Conservation (phyloP, 192 early-diverging fungal genomes). For the Backusella luteola region DNA sequence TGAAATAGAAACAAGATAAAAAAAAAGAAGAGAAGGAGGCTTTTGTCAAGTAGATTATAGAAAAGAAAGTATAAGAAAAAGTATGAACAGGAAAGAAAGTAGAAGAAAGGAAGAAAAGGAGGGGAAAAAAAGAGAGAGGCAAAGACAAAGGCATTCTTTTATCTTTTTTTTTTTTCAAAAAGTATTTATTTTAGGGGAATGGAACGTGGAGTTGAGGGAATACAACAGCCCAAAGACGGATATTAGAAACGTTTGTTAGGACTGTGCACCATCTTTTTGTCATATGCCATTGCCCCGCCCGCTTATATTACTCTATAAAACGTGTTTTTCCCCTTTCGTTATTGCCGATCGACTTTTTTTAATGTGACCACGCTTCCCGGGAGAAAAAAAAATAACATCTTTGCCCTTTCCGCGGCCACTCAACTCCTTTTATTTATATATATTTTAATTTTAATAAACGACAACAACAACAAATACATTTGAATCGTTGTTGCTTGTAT, state of each 20-base stretch:
- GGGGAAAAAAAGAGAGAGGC: not conserved
- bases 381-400: not conserved
- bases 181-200: not conserved
- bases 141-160: not conserved
- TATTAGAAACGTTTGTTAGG: not conserved
- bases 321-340: conserved; percentile 4
- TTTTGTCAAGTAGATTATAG: not conserved
- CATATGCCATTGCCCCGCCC: conserved; percentile 4
- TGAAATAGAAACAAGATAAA: not conserved
- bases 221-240: conserved; percentile 11
- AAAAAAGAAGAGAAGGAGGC: not conserved
- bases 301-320: not conserved
- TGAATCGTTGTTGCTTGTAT: not conserved
- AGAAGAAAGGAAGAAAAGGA: not conserved
- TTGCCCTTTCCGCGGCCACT: not conserved
- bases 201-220: conserved; percentile 1
- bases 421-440: not conserved
- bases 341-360: conserved; percentile 2
- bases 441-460: not conserved
- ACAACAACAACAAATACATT: too few relatives aligned
- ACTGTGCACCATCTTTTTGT: not conserved
- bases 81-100: not conserved
- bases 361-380: not conserved
- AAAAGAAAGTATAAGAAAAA: not conserved
- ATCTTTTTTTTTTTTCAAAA: conserved; percentile 5